phyloP scores from a whole-genome alignment of 2,329 filamentous ascomycete species.

The Harringtonia lauricola region DNA sequence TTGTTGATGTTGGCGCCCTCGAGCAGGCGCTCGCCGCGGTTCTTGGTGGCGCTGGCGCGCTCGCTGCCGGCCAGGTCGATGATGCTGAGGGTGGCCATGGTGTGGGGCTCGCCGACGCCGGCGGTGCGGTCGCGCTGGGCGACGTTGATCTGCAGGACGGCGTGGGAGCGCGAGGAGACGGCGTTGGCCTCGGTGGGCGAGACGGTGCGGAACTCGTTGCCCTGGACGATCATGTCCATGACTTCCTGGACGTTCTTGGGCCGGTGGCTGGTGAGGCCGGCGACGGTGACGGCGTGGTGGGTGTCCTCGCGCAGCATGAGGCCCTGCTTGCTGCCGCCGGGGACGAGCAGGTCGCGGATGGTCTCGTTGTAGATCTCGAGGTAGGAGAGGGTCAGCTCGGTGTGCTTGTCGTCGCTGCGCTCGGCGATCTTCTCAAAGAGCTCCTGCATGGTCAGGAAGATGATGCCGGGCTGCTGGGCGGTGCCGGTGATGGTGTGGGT shows the following conservation, averaged over 20 bases:
- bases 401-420: slow-evolving; percentile 71
- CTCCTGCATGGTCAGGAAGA: slow-evolving; percentile 98
- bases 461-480: slow-evolving; percentile 86
- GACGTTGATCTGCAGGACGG: slow-evolving; percentile 93
- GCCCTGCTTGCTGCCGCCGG: slow-evolving; percentile 68
- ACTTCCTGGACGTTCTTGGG: slow-evolving; percentile 89
- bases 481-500: slow-evolving; percentile 96
- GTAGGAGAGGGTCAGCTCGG: slow-evolving; percentile 87
- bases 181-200: slow-evolving; percentile 96
- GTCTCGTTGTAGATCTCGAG: slow-evolving; percentile 99
- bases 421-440: slow-evolving; percentile 94
- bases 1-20: slow-evolving; percentile 99
- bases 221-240: slow-evolving; percentile 97
- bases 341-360: slow-evolving; percentile 87
- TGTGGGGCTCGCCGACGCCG: slow-evolving; percentile 84
- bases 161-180: slow-evolving; percentile 92
- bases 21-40: slow-evolving; percentile 77
- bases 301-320: slow-evolving; percentile 91
- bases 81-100: slow-evolving; percentile 95
- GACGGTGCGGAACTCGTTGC: slow-evolving; percentile 90
- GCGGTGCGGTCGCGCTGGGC: slow-evolving; percentile 91
- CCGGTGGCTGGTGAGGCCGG: slow-evolving; percentile 81
- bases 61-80: slow-evolving; percentile 96
- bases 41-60: slow-evolving; percentile 91
- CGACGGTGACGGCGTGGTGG: slow-evolving; percentile 83